These are phyloP conservation scores for Crassisporium funariophilum DNA, from an alignment of 768 basidiomycete species.

Conservation along the genomic window DNA sequence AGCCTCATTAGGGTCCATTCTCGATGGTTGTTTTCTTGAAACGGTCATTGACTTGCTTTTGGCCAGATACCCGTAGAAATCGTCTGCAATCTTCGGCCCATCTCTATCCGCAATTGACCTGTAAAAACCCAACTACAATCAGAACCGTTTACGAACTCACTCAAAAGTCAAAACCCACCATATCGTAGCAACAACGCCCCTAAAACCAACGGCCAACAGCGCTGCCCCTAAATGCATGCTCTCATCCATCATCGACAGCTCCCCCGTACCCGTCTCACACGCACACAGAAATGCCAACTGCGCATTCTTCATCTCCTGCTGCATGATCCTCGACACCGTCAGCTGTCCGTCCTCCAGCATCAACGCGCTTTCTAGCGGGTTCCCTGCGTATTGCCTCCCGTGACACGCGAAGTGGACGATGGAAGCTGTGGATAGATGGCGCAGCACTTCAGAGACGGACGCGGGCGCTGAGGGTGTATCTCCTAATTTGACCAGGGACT, in stretches of 20 bases:
- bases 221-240: not conserved
- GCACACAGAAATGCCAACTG: constrained; percentile 7
- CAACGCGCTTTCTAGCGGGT: constrained; percentile 5
- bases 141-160: not conserved
- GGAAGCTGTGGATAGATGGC: not conserved
- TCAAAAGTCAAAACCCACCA: not conserved
- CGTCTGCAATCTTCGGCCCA: not conserved
- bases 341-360: not conserved
- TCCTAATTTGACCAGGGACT: not conserved
- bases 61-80: not conserved
- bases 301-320: not conserved
- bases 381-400: not conserved
- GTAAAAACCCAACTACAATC: not conserved
- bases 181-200: constrained; percentile 2
- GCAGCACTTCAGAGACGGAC: not conserved
- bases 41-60: not conserved
- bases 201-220: constrained; percentile 1
- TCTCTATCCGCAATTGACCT: not conserved
- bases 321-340: not conserved
- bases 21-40: not conserved
- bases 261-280: constrained; percentile 7
- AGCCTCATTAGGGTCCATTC: constrained; percentile 6
- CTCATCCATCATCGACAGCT: constrained; percentile 3
- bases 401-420: constrained; percentile 10
- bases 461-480: too few relatives aligned